Evolutionary conservation across 2,329 filamentous ascomycete species (phyloP).

Genomic region (Penicillium capsulatum): DNA sequence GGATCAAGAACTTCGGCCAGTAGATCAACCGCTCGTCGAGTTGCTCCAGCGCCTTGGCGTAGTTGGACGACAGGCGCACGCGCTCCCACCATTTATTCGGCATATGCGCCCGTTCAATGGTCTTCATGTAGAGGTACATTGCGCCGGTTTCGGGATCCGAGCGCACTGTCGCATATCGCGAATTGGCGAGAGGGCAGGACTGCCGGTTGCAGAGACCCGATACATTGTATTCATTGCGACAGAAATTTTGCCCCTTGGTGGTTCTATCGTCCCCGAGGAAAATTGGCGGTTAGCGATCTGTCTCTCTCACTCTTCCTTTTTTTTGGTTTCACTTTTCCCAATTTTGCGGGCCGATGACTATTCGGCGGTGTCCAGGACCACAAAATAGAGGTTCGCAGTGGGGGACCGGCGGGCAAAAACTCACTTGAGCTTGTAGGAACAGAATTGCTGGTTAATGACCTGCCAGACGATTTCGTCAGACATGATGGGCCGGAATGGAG

Average conservation of each 20-base stretch:
- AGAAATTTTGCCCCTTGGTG: slow-evolving; percentile 86
- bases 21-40: slow-evolving; percentile 83
- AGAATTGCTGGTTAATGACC: slow-evolving; percentile 93
- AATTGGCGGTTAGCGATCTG: too few relatives aligned
- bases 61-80: slow-evolving; percentile 85
- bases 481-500: slow-evolving; percentile 34
- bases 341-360: slow-evolving; percentile 3
- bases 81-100: slow-evolving; percentile 93
- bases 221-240: slow-evolving; percentile 89
- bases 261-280: slow-evolving; percentile 61
- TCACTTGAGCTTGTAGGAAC: slow-evolving; percentile 89
- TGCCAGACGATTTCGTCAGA: slow-evolving; percentile 98
- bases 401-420: slow-evolving; percentile 25
- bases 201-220: slow-evolving; percentile 79
- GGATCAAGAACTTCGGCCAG: slow-evolving; percentile 87
- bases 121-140: slow-evolving; percentile 96
- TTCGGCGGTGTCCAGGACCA: slow-evolving; percentile 5
- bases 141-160: slow-evolving; percentile 73
- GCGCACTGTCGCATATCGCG: slow-evolving; percentile 86
- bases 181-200: slow-evolving; percentile 86
- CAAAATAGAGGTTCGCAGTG: slow-evolving; percentile 1
- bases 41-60: slow-evolving; percentile 80
- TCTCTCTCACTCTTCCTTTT: too few relatives aligned
- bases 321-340: too few relatives aligned
- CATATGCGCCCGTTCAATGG: slow-evolving; percentile 79